phyloP scores from a whole-genome alignment of 129 eudicot species.

The Chrysanthemum lavandulifolium region DNA sequence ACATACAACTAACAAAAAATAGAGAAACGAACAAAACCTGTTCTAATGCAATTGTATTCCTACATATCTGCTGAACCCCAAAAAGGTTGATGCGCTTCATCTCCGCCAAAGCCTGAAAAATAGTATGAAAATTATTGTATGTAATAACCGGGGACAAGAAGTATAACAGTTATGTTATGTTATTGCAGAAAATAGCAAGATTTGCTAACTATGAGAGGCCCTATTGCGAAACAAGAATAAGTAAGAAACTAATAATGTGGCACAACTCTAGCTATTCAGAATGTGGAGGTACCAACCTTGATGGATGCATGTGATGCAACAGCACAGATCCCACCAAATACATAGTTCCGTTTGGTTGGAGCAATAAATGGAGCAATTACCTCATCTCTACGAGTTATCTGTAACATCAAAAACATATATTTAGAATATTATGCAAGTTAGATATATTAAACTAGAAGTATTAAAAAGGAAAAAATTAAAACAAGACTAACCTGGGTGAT shows the following conservation, averaged over 20 bases:
- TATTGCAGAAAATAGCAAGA: too few species aligned
- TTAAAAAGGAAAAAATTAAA: background rate
- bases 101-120: slow-evolving; percentile 78
- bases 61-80: slow-evolving; percentile 98
- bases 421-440: background rate
- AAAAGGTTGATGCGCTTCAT: slow-evolving; percentile 90
- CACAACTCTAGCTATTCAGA: background rate
- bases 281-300: slow-evolving; percentile 52
- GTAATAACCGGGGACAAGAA: slow-evolving; percentile 13
- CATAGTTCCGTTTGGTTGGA: slow-evolving; percentile 69
- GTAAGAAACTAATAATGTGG: background rate
- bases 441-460: background rate
- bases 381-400: slow-evolving; percentile 96
- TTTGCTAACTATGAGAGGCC: too few species aligned
- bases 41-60: slow-evolving; percentile 95
- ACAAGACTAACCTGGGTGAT: slow-evolving; percentile 64
- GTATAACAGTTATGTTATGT: background rate
- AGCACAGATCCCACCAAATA: slow-evolving; percentile 88
- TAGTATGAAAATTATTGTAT: slow-evolving; percentile 13
- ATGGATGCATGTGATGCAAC: slow-evolving; percentile 82
- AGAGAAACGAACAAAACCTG: slow-evolving; percentile 54
- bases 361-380: slow-evolving; percentile 94
- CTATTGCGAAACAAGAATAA: too few species aligned
- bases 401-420: slow-evolving; percentile 24
- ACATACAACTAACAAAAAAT: background rate